Conservation (phyloP, 2,329 filamentous ascomycete species). For the Aspergillus pseudonomiae region DNA sequence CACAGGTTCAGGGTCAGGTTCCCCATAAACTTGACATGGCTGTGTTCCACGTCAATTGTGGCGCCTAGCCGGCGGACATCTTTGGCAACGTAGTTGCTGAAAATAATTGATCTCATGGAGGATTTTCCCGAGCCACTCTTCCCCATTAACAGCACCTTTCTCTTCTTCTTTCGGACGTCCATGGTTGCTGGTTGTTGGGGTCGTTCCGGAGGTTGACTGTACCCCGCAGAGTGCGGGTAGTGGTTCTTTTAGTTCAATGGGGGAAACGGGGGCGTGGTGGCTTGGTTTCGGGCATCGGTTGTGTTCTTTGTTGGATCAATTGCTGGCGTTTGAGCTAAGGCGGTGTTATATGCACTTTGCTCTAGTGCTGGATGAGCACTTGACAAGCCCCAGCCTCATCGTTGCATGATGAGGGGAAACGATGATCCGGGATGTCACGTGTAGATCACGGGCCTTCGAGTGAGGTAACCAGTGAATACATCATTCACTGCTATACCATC, state of each 20-base stretch:
- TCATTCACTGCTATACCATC: neutral
- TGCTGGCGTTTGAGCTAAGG: neutral
- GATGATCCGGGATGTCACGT: slow-evolving; percentile 7
- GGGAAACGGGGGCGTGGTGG: neutral
- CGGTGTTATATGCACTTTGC: neutral
- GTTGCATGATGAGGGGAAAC: slow-evolving; percentile 2
- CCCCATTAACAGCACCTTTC: slow-evolving; percentile 87
- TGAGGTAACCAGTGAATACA: neutral
- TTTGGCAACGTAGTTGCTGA: slow-evolving; percentile 97
- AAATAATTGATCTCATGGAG: slow-evolving; percentile 98
- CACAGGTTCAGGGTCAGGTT: slow-evolving; percentile 96
- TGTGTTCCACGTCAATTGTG: slow-evolving; percentile 97
- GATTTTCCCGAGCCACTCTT: slow-evolving; percentile 98
- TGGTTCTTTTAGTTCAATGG: neutral
- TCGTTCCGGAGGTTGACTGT: neutral
- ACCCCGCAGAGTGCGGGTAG: slow-evolving; percentile 4
- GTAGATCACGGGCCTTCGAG: neutral
- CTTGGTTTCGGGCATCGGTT: neutral
- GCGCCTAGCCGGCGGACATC: slow-evolving; percentile 91
- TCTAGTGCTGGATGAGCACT: slow-evolving; percentile 3
- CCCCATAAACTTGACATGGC: slow-evolving; percentile 97
- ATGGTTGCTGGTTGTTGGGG: slow-evolving; percentile 27
- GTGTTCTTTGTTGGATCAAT: slow-evolving; percentile 1
- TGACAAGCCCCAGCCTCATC: neutral
- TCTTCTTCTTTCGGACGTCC: slow-evolving; percentile 67